phyloP scores from a whole-genome alignment of 495 filamentous ascomycete species.

The Xylaria telfairii region DNA sequence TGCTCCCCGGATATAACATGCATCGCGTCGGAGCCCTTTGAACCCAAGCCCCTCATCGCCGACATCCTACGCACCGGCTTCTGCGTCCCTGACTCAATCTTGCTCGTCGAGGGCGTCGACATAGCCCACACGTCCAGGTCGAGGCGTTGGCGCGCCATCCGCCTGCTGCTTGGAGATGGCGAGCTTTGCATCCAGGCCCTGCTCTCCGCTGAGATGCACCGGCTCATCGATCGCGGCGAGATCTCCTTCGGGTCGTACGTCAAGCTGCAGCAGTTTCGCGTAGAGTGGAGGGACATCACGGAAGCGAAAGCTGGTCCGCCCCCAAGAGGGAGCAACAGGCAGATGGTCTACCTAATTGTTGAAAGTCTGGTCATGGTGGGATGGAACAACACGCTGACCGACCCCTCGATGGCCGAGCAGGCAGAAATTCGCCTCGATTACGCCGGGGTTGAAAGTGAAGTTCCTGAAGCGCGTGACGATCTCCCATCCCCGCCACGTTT shows the following conservation, averaged over 20 bases:
- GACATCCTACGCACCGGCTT: conserved; percentile 48
- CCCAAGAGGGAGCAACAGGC: conserved; percentile 14
- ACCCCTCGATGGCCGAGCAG: conserved; percentile 28
- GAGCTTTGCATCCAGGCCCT: conserved; percentile 54
- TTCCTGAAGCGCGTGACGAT: background rate
- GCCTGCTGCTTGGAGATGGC: conserved; percentile 51
- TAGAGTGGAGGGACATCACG: conserved; percentile 28
- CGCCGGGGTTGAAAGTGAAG: background rate
- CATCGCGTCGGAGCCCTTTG: conserved; percentile 39
- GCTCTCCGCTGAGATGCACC: conserved; percentile 42
- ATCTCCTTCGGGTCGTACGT: conserved; percentile 51
- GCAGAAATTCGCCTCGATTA: conserved; percentile 12
- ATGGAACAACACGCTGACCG: conserved; percentile 44
- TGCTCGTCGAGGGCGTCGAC: conserved; percentile 53
- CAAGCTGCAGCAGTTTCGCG: conserved; percentile 40
- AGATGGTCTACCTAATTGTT: conserved; percentile 47
- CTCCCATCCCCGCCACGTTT: background rate
- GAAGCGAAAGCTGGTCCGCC: background rate
- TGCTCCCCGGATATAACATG: conserved; percentile 39
- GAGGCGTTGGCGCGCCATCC: conserved; percentile 36
- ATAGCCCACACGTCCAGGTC: conserved; percentile 32
- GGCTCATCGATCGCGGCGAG: conserved; percentile 44
- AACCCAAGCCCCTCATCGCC: conserved; percentile 40
- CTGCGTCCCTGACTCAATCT: conserved; percentile 48
- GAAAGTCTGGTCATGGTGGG: conserved; percentile 48